These are phyloP conservation scores for Lipomyces sp. DNA, from an alignment of 805 yeast genomes.

Conservation along the genomic window DNA sequence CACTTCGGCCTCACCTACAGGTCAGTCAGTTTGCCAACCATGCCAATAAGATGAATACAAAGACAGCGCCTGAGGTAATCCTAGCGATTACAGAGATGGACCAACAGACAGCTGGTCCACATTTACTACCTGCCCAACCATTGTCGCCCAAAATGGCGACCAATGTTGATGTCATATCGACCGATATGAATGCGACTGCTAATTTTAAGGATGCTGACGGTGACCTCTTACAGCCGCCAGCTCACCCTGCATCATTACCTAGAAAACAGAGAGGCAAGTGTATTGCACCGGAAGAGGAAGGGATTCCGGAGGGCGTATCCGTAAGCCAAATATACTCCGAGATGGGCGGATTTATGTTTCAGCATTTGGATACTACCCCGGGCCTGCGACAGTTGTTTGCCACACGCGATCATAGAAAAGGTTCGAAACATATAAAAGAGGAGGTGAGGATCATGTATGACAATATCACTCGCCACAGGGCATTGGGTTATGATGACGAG, in stretches of 20 bases:
- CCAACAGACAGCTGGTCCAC: neutral
- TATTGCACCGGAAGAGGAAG: neutral
- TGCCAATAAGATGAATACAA: neutral
- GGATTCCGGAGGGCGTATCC: neutral
- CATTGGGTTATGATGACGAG: neutral
- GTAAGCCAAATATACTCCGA: neutral
- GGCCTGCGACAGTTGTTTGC: neutral
- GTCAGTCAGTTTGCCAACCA: neutral
- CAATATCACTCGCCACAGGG: neutral
- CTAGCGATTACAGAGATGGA: neutral
- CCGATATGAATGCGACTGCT: neutral
- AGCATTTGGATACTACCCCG: neutral
- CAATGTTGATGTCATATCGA: neutral
- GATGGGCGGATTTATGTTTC: conserved; percentile 1
- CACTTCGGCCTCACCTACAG: neutral
- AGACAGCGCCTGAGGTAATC: neutral
- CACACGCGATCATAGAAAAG: neutral
- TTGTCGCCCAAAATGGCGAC: neutral
- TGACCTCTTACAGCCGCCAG: neutral
- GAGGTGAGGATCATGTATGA: neutral
- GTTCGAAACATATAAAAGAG: neutral
- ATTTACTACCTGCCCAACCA: neutral
- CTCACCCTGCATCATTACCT: neutral
- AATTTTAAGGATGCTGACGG: neutral
- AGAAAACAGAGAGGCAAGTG: neutral